Conservation (phyloP, 371 early-diverging fungal genomes). For the Rhizopus stolonifer region DNA sequence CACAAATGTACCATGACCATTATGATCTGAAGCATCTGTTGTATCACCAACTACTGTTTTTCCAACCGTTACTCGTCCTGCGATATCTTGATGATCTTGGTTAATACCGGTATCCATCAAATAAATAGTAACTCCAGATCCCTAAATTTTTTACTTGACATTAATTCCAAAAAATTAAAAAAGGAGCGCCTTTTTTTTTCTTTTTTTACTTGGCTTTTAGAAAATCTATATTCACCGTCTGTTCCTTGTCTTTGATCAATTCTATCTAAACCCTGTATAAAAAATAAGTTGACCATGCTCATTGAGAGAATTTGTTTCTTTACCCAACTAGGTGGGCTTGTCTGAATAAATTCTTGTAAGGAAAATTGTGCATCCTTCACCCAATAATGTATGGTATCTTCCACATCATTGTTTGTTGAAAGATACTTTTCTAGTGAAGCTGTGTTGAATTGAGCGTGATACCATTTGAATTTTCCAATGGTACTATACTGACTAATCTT, state of each 20-base stretch:
- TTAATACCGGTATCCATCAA: constrained; percentile 38
- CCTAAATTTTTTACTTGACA: constrained; percentile 3
- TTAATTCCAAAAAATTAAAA: neutral
- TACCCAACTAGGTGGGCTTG: constrained; percentile 49
- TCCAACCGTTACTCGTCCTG: constrained; percentile 34
- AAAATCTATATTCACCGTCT: constrained; percentile 36
- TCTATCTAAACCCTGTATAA: constrained; percentile 43
- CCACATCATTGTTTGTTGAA: neutral
- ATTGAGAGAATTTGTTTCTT: neutral
- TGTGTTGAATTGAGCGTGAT: constrained; percentile 32
- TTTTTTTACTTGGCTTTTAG: constrained; percentile 27
- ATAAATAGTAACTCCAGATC: constrained; percentile 38
- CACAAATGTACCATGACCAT: constrained; percentile 62
- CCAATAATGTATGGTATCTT: constrained; percentile 38
- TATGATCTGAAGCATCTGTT: constrained; percentile 23
- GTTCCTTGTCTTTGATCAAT: constrained; percentile 45
- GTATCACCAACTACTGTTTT: constrained; percentile 32
- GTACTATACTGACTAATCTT: constrained; percentile 9
- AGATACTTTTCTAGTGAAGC: constrained; percentile 24
- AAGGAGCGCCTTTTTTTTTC: neutral
- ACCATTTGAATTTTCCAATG: constrained; percentile 47
- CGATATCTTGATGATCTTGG: constrained; percentile 37
- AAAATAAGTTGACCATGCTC: constrained; percentile 7
- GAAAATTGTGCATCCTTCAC: constrained; percentile 39
- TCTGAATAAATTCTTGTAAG: constrained; percentile 44